phyloP scores from a whole-genome alignment of 2,329 filamentous ascomycete species.

The Monilinia aucupariae region DNA sequence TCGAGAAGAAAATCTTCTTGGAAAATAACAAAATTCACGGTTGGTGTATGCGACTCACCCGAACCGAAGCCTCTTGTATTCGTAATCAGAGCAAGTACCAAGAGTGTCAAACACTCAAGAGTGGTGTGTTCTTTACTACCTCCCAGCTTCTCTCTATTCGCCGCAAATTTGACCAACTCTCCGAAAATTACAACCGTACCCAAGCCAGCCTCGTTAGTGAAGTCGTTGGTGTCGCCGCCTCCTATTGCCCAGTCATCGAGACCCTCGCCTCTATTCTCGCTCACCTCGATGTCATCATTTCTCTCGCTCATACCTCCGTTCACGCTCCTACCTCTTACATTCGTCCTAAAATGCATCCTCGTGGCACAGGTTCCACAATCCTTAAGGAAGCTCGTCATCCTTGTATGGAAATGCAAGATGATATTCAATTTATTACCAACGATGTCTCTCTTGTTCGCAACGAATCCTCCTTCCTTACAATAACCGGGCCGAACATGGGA shows the following conservation, averaged over 20 bases:
- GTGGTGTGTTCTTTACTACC: constrained; percentile 97
- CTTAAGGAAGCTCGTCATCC: constrained; percentile 93
- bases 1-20: constrained; percentile 97
- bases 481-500: constrained; percentile 95
- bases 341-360: constrained; percentile 81
- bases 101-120: constrained; percentile 97
- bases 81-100: constrained; percentile 85
- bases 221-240: constrained; percentile 87
- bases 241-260: constrained; percentile 90
- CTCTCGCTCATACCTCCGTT: constrained; percentile 86
- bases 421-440: constrained; percentile 97
- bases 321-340: constrained; percentile 91
- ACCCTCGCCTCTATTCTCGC: constrained; percentile 81
- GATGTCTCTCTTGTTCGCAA: constrained; percentile 77
- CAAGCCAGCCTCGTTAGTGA: constrained; percentile 87
- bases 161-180: constrained; percentile 88
- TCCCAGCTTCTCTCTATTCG: constrained; percentile 71
- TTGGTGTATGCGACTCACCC: constrained; percentile 91
- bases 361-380: constrained; percentile 81
- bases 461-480: constrained; percentile 70
- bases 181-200: constrained; percentile 89
- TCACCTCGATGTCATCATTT: constrained; percentile 91
- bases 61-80: constrained; percentile 87
- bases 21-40: constrained; percentile 95
- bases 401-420: constrained; percentile 98